These are phyloP conservation scores for Lipomyces orientalis DNA, from an alignment of 805 yeast species.

Conservation along the genomic window DNA sequence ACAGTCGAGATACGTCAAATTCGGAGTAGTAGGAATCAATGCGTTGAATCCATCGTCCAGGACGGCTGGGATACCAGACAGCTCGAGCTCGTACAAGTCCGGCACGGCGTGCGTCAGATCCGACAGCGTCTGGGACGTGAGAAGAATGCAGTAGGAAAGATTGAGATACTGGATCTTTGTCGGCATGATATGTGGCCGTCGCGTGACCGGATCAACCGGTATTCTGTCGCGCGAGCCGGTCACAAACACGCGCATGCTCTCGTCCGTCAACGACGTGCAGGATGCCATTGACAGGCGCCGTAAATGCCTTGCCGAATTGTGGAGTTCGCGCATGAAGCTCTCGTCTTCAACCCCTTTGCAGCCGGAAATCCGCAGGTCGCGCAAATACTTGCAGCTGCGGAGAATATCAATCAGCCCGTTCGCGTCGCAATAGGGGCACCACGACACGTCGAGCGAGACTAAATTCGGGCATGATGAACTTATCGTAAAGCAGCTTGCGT, in stretches of 20 bases:
- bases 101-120: conserved; percentile 22
- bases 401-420: conserved; percentile 26
- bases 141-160: conserved; percentile 16
- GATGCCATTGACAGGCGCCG: conserved; percentile 16
- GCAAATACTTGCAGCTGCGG: conserved; percentile 13
- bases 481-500: conserved; percentile 27
- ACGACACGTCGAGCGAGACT: conserved; percentile 26
- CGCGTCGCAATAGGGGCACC: conserved; percentile 20
- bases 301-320: conserved; percentile 9
- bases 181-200: conserved; percentile 11
- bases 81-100: conserved; percentile 18
- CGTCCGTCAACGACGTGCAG: conserved; percentile 22
- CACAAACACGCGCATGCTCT: conserved; percentile 14
- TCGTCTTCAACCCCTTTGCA: conserved; percentile 19
- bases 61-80: conserved; percentile 12
- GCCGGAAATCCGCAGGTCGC: conserved; percentile 16
- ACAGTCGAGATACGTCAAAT: conserved; percentile 29
- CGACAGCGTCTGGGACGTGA: conserved; percentile 19
- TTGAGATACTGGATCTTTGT: conserved; percentile 15
- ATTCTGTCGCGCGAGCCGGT: conserved; percentile 19
- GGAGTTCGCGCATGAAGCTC: conserved; percentile 20
- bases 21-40: conserved; percentile 18
- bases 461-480: conserved; percentile 22
- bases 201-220: conserved; percentile 12
- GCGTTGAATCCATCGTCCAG: conserved; percentile 19